Evolutionary conservation across 2,329 filamentous ascomycete species (phyloP), one percentile per base, ranked within the genome.

Genomic region (Ophiocordyceps unilateralis): DNA sequence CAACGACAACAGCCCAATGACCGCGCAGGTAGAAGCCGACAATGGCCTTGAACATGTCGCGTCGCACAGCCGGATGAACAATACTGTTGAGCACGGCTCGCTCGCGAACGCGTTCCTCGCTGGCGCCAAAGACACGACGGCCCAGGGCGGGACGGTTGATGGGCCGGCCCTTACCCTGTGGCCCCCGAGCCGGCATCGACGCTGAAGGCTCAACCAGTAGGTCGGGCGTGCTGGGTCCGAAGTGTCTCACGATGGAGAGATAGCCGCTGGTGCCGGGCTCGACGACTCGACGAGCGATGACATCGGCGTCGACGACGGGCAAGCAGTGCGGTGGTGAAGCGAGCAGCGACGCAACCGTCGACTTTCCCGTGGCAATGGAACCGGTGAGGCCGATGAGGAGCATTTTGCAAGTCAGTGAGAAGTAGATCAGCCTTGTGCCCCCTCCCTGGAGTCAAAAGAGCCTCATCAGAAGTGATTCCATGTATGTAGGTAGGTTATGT

Each of bases 341-440:
- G 53, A 98, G 83, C 52, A 94, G 73, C 34, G 73, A 70, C 23
- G 91, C 94, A 44, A 95, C 87, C 50, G 89, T 98, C 39, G 89
- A 94, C 74, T 98, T 98, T 60, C 91, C 91, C 6, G 91, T 98
- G 47, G 91, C 91, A 58, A 98, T 96, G 47, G 88, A 94, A 58
- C 91, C 91, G 9, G 91, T 98, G 22, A 98, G 77, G 45, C 91
- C 91, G 53, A 98, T 87, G 55, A 98, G 78, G 41, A 96, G 76
- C 91, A 46, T 44, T 50, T 23, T 45, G n/a, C n/a, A n/a, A n/a
- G n/a, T n/a, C n/a, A n/a, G n/a, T n/a, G n/a, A n/a, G n/a, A n/a
- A n/a, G n/a, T n/a, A n/a, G n/a, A n/a, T n/a, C n/a, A n/a, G n/a
- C n/a, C n/a, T n/a, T n/a, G n/a, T n/a, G n/a, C n/a, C n/a, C n/a